These are phyloP conservation scores for Pseudogymnoascus sp. DNA, from an alignment of 2,329 filamentous ascomycete genomes.

Conservation along the genomic window DNA sequence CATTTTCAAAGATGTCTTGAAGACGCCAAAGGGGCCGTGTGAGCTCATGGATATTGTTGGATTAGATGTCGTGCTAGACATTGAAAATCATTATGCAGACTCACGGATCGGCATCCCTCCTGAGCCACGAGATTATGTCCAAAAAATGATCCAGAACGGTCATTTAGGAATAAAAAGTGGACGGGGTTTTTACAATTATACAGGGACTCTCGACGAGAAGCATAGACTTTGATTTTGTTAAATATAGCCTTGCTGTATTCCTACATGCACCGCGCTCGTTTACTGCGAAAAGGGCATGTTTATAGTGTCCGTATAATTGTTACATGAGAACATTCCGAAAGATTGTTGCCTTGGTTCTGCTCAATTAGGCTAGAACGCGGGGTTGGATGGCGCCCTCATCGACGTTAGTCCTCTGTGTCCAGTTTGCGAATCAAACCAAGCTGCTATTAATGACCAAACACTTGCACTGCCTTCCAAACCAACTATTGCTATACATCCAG, in stretches of 20 bases:
- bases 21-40: conserved; percentile 32
- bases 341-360: background rate
- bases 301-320: background rate
- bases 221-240: background rate
- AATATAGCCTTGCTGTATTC: background rate
- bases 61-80: conserved; percentile 32
- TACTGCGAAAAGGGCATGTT: background rate
- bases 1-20: conserved; percentile 34
- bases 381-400: background rate
- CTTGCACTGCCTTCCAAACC: background rate
- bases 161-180: conserved; percentile 31
- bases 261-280: background rate
- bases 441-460: background rate
- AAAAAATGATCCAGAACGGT: conserved; percentile 27
- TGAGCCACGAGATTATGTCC: conserved; percentile 28
- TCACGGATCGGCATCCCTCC: conserved; percentile 25
- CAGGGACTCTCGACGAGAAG: background rate
- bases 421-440: background rate
- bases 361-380: background rate
- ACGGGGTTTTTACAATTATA: conserved; percentile 31
- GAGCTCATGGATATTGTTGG: conserved; percentile 35
- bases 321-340: background rate
- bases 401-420: background rate
- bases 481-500: background rate
- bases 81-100: conserved; percentile 34